Evolutionary conservation across 495 filamentous ascomycete genomes (phyloP), one percentile per base, ranked within the genome.

Genomic region (Acidomyces sp.): DNA sequence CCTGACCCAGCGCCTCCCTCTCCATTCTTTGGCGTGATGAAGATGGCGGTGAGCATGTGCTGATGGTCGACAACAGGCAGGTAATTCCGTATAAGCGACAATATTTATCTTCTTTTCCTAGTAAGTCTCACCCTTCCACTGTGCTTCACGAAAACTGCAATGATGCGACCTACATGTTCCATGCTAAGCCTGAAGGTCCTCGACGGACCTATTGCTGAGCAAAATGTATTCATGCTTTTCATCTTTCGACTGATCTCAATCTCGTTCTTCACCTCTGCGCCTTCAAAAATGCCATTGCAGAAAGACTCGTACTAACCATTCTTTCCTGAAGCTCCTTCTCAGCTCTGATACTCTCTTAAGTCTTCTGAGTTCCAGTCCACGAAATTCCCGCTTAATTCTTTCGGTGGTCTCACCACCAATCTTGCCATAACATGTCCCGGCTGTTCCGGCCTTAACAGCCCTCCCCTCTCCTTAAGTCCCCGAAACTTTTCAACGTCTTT

Each of bases 141-240:
- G 52, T 61, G 53, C 34, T 31, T 47, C 21, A 4, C n/a, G 17
- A 7, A 21, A n/a, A n/a, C n/a, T 35, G 29, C 19, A 61, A 69
- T 83, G 80, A 85, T 81, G 77, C 72, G 60, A 67, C n/a, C 65
- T 60, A 69, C 69, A 74, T 72, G 68, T 81, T 85, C 80, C 82
- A 86, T 87, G 82, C 82, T 87, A 87, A 85, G 68, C 63, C 84
- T 76, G 82, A 93, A 80, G 74, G 62, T 64, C 45, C 12, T 55
- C n/a, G n/a, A n/a, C n/a, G n/a, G 31, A 58, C 55, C 64, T 72
- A 69, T 77, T 86, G 77, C 77, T 82, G 74, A 68, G 64, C 61
- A 67, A 69, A 71, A 74, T 79, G 74, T 64, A 61, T n/a, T n/a
- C n/a, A n/a, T 71, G 68, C 79, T 90, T 92, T 92, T 92, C 85